These are phyloP conservation scores for Patellifolia procumbens DNA, from an alignment of 179 eudicot genomes.

Conservation along the genomic window DNA sequence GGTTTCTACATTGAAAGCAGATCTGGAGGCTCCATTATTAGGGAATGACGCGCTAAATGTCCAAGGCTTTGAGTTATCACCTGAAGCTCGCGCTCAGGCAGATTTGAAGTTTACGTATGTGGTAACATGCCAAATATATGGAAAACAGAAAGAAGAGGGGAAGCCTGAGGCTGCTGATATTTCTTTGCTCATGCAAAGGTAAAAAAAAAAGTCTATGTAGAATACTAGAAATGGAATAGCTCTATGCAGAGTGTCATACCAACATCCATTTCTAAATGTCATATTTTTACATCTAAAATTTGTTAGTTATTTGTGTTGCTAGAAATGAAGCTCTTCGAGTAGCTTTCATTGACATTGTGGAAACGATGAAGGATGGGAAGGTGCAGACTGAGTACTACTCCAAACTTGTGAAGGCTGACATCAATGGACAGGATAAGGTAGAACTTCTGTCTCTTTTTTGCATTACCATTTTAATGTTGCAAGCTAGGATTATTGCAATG, in stretches of 20 bases:
- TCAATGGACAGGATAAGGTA: conserved; percentile 95
- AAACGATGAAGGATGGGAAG: conserved; percentile 81
- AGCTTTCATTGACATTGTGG: conserved; percentile 87
- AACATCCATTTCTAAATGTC: background rate
- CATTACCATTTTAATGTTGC: background rate
- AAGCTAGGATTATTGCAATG: background rate
- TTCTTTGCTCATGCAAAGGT: conserved; percentile 96
- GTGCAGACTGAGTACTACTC: conserved; percentile 86
- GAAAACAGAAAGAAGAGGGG: conserved; percentile 96
- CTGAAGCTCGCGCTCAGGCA: conserved; percentile 96
- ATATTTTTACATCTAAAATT: background rate
- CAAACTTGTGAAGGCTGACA: conserved; percentile 95
- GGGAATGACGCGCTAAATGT: conserved; percentile 55
- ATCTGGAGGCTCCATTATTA: conserved; percentile 61
- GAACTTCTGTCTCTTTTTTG: conserved; percentile 7
- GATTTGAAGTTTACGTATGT: conserved; percentile 97
- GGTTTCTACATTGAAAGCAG: conserved; percentile 40
- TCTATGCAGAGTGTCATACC: background rate
- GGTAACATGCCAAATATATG: conserved; percentile 97
- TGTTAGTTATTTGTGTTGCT: conserved; percentile 10
- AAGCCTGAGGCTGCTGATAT: conserved; percentile 98
- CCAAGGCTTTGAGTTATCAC: conserved; percentile 88
- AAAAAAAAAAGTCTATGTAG: background rate
- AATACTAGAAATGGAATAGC: background rate
- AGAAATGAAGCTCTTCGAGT: conserved; percentile 99